Percentiles rank a stretch among this genome's conserved stretches.
Conservation (phyloP, 345 rosid genomes). For the Rhodomyrtus tomentosa region DNA sequence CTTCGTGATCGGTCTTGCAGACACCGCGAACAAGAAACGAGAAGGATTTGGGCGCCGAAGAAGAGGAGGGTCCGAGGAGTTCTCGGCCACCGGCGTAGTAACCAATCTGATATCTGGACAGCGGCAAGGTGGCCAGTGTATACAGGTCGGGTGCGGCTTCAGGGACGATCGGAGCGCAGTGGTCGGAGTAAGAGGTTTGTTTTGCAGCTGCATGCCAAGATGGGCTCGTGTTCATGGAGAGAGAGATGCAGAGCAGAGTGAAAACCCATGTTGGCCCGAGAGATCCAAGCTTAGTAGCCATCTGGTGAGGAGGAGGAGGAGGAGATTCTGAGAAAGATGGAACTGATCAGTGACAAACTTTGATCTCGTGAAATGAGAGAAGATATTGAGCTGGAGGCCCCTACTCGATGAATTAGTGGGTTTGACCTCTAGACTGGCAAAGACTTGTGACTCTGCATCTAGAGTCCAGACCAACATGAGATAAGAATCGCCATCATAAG, state of each 20-base stretch:
- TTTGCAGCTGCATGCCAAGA: background rate
- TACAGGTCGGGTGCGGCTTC: background rate
- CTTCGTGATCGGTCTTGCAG: slow-evolving; percentile 1
- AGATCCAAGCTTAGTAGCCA: background rate
- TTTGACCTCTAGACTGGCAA: background rate
- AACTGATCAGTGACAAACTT: background rate
- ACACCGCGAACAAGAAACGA: background rate
- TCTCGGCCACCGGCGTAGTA: slow-evolving; percentile 1
- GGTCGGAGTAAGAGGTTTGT: slow-evolving; percentile 5
- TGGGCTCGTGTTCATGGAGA: background rate
- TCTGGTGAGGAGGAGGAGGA: background rate
- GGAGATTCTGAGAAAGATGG: background rate
- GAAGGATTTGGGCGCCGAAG: background rate
- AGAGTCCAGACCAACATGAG: background rate
- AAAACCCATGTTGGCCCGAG: background rate
- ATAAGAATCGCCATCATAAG: background rate
- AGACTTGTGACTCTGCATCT: background rate
- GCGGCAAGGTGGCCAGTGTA: background rate
- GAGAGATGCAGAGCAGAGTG: background rate
- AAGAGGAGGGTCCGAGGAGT: background rate
- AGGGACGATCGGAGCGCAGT: slow-evolving; percentile 17
- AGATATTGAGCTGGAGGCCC: background rate
- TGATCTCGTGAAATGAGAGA: background rate
- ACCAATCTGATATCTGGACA: background rate
- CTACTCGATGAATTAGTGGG: background rate